Percentiles rank a stretch among this genome's conserved stretches.
Conservation (phyloP, 2,329 filamentous ascomycete genomes). For the Botryotinia narcissicola region DNA sequence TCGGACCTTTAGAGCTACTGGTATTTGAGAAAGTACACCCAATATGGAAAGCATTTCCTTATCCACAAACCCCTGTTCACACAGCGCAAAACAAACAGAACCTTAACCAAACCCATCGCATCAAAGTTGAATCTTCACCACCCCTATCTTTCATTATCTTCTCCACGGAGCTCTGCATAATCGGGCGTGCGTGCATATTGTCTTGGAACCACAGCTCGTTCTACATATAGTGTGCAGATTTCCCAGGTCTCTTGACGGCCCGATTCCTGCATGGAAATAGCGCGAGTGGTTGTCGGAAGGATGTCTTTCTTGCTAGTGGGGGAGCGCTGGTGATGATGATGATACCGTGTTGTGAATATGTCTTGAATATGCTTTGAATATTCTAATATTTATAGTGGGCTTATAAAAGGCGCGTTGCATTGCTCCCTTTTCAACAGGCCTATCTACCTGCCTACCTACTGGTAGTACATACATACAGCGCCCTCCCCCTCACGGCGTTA, state of each 20-base stretch:
- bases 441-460: neutral
- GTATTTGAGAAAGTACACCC: too few relatives aligned
- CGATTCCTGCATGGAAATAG: neutral
- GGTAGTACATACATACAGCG: too few relatives aligned
- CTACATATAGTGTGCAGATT: neutral
- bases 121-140: neutral
- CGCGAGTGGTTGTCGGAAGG: neutral
- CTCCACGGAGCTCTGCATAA: neutral
- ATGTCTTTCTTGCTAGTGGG: neutral
- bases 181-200: neutral
- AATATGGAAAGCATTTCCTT: neutral
- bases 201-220: neutral
- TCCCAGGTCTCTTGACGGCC: neutral
- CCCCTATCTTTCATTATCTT: neutral
- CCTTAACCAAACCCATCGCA: neutral
- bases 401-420: neutral
- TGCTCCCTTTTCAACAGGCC: neutral
- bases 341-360: too few relatives aligned
- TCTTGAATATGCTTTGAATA: too few relatives aligned
- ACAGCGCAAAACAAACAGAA: neutral
- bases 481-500: neutral
- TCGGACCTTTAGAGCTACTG: neutral
- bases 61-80: neutral
- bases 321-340: neutral
- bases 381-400: neutral